Conservation (phyloP, 495 filamentous ascomycete genomes). For the Trichoderma orchidacearum region DNA sequence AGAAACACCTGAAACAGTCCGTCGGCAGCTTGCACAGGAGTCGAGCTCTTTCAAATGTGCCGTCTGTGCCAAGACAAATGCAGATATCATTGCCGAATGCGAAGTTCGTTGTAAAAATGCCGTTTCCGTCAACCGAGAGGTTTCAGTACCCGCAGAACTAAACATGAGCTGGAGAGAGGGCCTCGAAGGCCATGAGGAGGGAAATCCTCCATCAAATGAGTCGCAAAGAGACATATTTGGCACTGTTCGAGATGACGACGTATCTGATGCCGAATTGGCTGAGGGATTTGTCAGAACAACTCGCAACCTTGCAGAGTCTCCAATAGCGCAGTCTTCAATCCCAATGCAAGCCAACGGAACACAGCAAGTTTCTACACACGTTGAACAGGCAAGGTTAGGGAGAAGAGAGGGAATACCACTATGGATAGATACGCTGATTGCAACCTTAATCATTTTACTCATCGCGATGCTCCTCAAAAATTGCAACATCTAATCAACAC, state of each 20-base stretch:
- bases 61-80: constrained; percentile 53
- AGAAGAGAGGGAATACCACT: constrained; percentile 30
- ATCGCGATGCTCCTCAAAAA: constrained; percentile 38
- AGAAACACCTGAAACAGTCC: constrained; percentile 49
- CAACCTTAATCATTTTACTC: constrained; percentile 34
- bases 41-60: constrained; percentile 49
- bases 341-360: neutral
- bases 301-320: neutral
- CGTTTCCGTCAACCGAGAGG: constrained; percentile 22
- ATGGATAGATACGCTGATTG: constrained; percentile 50
- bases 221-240: neutral
- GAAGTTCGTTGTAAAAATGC: constrained; percentile 38
- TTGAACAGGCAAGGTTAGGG: constrained; percentile 3
- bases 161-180: constrained; percentile 45
- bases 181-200: constrained; percentile 19
- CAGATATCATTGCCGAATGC: constrained; percentile 55
- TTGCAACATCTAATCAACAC: constrained; percentile 5
- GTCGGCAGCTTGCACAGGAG: constrained; percentile 50
- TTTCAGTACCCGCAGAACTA: constrained; percentile 41
- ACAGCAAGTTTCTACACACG: neutral
- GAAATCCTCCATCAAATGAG: neutral
- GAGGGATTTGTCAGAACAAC: neutral
- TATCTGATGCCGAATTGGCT: neutral
- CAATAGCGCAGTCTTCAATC: neutral
- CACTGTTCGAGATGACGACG: constrained; percentile 4